Conservation (phyloP, 225 moss, liverwort and hornwort genomes). For the Polytrichum commune region DNA sequence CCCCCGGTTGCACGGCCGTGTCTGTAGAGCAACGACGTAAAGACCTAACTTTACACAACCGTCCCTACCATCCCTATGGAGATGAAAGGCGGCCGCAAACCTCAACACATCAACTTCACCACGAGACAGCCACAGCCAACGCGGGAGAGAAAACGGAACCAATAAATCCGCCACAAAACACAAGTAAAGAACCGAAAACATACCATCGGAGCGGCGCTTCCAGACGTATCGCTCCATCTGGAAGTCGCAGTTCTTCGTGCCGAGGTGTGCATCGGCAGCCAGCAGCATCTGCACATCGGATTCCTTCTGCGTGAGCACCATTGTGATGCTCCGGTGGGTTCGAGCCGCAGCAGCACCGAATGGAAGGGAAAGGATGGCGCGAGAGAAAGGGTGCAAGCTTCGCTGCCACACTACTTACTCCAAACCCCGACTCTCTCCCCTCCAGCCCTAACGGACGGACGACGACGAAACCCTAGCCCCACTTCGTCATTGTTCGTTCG, state of each 20-base stretch:
- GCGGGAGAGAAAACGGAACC: too few species aligned
- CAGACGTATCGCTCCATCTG: slow-evolving; percentile 30
- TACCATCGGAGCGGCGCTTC: slow-evolving; percentile 19
- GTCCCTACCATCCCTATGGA: too few species aligned
- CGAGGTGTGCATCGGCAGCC: slow-evolving; percentile 21
- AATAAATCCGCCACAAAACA: too few species aligned
- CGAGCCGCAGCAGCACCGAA: neutral
- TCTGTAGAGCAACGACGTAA: too few species aligned
- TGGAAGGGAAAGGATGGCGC: neutral
- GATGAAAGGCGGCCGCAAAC: neutral
- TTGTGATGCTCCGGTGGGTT: neutral
- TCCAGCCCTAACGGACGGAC: too few species aligned
- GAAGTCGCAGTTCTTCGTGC: slow-evolving; percentile 28
- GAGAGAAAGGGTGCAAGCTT: neutral
- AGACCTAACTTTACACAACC: neutral
- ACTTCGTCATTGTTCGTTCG: too few species aligned
- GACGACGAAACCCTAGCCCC: too few species aligned
- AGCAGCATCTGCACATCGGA: slow-evolving; percentile 26
- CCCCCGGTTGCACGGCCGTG: too few species aligned
- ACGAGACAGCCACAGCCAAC: too few species aligned
- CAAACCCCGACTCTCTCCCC: too few species aligned
- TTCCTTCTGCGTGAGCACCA: slow-evolving; percentile 25
- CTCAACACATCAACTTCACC: neutral
- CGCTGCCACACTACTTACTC: too few species aligned
- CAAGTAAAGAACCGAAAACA: neutral